Conservation (phyloP, 2,329 filamentous ascomycete genomes). For the Cladosporium cucumerinum region DNA sequence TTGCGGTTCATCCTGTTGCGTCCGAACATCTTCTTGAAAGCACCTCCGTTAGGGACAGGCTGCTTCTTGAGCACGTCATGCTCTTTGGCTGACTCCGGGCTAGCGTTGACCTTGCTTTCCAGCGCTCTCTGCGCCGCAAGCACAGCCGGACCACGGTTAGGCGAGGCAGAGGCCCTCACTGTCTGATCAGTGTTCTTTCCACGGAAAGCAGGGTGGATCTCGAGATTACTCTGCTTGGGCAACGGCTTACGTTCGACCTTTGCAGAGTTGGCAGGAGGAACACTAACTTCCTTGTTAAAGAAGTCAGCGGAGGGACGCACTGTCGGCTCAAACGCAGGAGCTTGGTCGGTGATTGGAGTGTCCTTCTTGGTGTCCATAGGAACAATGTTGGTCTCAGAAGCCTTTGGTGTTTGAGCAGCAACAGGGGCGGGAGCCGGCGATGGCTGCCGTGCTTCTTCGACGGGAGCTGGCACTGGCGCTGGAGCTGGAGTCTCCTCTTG, state of each 20-base stretch:
- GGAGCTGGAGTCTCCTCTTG: constrained; percentile 1
- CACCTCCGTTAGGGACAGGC: constrained; percentile 37
- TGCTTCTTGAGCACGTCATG: constrained; percentile 37
- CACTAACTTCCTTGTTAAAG: constrained; percentile 26
- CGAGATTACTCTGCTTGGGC: constrained; percentile 24
- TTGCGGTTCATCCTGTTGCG: constrained; percentile 49
- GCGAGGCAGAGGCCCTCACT: constrained; percentile 20
- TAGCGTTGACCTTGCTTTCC: constrained; percentile 26
- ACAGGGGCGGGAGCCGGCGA: constrained; percentile 15
- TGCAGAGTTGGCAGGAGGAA: constrained; percentile 20
- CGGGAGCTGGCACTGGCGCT: constrained; percentile 8
- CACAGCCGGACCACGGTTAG: constrained; percentile 32
- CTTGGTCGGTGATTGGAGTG: constrained; percentile 15
- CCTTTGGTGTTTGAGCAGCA: constrained; percentile 2
- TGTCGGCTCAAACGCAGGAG: constrained; percentile 12
- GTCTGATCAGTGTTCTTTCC: constrained; percentile 24
- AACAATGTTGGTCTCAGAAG: constrained; percentile 15
- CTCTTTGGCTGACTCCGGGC: constrained; percentile 34
- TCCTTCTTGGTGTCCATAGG: constrained; percentile 15
- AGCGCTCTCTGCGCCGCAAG: constrained; percentile 33
- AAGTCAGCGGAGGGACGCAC: constrained; percentile 14
- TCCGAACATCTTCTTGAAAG: constrained; percentile 64
- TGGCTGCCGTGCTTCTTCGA: not conserved
- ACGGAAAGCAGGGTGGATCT: constrained; percentile 44
- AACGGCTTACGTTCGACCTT: constrained; percentile 34